Base-by-base conservation (phyloP, 106 monocot genomes). In the Gastrodia elata region DNA sequence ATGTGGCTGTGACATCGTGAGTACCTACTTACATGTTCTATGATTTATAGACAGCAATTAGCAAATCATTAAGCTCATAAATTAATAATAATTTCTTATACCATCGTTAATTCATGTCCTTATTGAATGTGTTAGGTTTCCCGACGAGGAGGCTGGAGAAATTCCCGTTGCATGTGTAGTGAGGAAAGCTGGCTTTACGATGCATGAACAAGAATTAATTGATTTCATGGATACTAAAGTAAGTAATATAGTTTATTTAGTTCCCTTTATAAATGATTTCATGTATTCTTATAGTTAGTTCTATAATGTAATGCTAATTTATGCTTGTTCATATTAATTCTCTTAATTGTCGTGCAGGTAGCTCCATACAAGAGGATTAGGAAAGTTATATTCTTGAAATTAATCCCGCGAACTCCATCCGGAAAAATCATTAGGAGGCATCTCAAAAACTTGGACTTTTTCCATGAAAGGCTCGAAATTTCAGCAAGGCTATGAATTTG, bases 311-410 rank as follows among this genome's bases (percentile, higher is more conserved):
- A n/a, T n/a, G n/a, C n/a, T n/a, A n/a, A n/a, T n/a, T n/a, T n/a
- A n/a, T n/a, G n/a, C n/a, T n/a, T n/a, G n/a, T n/a, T n/a, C n/a
- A n/a, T n/a, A n/a, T n/a, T n/a, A 57, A 57, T 6, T 25, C 1
- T 46, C n/a, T n/a, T n/a, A n/a, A n/a, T n/a, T n/a, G n/a, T n/a
- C n/a, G n/a, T n/a, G n/a, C 65, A 92, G 92, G 92, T 92, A 71
- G 92, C 92, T 65, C 92, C 92, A 7, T 89, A 92, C 52, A 92
- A 92, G 82, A 92, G 83, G 76, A 83, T 92, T 3, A 86, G 89
- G 76, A 87, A 81, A 73, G 89, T 89, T 42, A 35, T 74, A 30
- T 92, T 92, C 70, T 73, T 89, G 52, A 84, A 89, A 8, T 84
- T 37, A 25, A 92, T 92, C 24, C 92, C 92, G 33, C 84, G 86